phyloP scores from a whole-genome alignment of 345 rosid genomes.

The Bretschneidera sinensis region DNA sequence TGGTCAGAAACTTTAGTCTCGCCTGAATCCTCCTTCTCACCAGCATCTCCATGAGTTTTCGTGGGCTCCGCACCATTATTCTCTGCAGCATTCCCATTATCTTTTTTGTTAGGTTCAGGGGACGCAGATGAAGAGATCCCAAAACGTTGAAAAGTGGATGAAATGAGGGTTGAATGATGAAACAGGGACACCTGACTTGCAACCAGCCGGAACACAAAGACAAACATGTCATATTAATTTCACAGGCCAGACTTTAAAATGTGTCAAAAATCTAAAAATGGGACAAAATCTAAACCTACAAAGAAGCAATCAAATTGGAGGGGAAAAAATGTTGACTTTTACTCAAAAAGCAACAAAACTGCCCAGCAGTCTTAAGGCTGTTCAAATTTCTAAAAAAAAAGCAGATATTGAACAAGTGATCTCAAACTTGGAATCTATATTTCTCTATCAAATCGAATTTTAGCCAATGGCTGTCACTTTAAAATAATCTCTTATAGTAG shows the following conservation, averaged over 20 bases:
- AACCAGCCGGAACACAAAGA: slow-evolving; percentile 31
- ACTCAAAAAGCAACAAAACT: neutral
- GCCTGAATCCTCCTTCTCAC: slow-evolving; percentile 17
- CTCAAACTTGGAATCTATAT: neutral
- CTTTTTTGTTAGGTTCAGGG: slow-evolving; percentile 44
- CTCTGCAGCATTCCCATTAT: slow-evolving; percentile 25
- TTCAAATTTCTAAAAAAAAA: neutral
- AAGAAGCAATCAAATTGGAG: neutral
- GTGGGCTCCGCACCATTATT: slow-evolving; percentile 19
- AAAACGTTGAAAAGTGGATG: slow-evolving; percentile 37
- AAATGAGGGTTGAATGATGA: slow-evolving; percentile 32
- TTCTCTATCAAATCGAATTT: no score
- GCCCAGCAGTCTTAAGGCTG: neutral
- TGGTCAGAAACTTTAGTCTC: slow-evolving; percentile 22
- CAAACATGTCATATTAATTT: neutral
- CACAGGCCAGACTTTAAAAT: neutral
- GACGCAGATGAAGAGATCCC: slow-evolving; percentile 68
- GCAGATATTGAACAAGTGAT: no score
- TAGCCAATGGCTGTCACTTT: no score
- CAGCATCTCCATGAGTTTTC: slow-evolving; percentile 27
- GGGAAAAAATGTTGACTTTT: neutral
- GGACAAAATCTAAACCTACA: neutral
- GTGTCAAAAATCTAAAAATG: neutral
- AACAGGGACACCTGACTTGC: slow-evolving; percentile 37
- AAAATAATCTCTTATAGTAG: no score